Evolutionary conservation across 176 grass and related monocot species (phyloP).

Genomic region (barley (Hordeum vulgare)): DNA sequence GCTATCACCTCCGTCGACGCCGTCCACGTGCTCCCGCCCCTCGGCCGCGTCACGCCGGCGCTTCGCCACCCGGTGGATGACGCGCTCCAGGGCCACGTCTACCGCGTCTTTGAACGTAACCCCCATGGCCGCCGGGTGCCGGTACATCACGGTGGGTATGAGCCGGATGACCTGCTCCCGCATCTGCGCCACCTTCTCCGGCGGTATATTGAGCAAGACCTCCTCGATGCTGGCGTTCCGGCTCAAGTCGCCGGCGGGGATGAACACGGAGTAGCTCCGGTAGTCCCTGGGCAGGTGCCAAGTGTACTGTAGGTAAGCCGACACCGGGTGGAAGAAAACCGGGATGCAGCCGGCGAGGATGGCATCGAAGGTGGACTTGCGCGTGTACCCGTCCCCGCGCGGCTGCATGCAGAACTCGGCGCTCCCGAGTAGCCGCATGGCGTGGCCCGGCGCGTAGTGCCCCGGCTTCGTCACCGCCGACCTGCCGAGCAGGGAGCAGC

Average conservation of each 20-base stretch:
- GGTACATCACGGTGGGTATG: conserved; percentile 18
- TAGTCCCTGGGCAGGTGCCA: conserved; percentile 1
- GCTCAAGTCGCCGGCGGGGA: not conserved
- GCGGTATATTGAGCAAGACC: not conserved
- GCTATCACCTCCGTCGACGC: not conserved
- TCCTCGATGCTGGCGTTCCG: conserved; percentile 11
- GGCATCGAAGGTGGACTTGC: conserved; percentile 44
- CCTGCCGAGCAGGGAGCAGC: not conserved
- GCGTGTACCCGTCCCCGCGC: conserved; percentile 37
- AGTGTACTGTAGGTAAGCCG: conserved; percentile 22
- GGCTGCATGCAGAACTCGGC: conserved; percentile 15
- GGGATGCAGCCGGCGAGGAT: conserved; percentile 74
- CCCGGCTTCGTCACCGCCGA: not conserved
- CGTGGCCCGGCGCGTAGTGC: not conserved
- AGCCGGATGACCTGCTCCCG: conserved; percentile 12
- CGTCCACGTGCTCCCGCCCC: not conserved
- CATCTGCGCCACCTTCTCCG: not conserved
- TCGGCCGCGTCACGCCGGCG: not conserved
- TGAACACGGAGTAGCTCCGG: conserved; percentile 13
- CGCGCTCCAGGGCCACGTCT: not conserved
- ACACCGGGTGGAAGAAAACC: conserved; percentile 52
- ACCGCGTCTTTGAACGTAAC: conserved; percentile 8
- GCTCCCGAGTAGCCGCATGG: not conserved
- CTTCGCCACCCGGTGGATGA: not conserved
- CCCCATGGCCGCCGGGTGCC: not conserved